Conservation (phyloP, 495 filamentous ascomycete species). For the Daldinia loculata region DNA sequence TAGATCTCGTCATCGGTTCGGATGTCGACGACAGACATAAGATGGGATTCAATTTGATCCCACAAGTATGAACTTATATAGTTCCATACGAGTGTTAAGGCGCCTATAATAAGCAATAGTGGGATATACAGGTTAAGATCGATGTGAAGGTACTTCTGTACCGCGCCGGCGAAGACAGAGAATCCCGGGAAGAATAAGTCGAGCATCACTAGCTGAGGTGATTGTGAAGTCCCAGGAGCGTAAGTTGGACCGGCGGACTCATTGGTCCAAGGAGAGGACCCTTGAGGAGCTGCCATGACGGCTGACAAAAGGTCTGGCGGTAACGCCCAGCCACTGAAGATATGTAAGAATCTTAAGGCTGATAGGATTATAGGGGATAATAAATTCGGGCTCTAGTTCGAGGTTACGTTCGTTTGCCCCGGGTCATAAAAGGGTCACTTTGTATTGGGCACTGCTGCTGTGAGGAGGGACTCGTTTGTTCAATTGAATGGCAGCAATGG, state of each 20-base stretch:
- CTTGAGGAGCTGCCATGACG: constrained; percentile 34
- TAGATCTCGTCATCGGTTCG: constrained; percentile 73
- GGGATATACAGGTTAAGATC: constrained; percentile 78
- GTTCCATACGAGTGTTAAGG: constrained; percentile 59
- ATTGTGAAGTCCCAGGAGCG: constrained; percentile 7
- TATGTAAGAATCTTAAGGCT: not conserved
- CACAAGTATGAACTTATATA: constrained; percentile 59
- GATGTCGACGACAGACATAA: constrained; percentile 70
- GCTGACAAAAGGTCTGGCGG: not conserved
- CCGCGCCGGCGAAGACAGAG: constrained; percentile 66
- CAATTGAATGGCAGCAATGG: not conserved
- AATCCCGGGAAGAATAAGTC: constrained; percentile 81
- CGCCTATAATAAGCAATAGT: constrained; percentile 60
- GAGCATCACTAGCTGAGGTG: constrained; percentile 58
- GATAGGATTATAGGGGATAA: not conserved
- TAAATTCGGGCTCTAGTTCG: not conserved
- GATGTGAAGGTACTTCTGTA: constrained; percentile 69
- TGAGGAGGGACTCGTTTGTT: not conserved
- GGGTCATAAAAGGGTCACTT: not conserved
- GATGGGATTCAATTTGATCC: constrained; percentile 52
- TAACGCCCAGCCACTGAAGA: not conserved
- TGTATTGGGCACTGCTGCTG: not conserved
- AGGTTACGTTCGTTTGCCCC: not conserved
- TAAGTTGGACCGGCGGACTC: constrained; percentile 10
- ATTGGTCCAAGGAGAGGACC: constrained; percentile 10